These are phyloP conservation scores for Fusarium sp. DNA, from an alignment of 2,329 filamentous ascomycete species.

Conservation along the genomic window DNA sequence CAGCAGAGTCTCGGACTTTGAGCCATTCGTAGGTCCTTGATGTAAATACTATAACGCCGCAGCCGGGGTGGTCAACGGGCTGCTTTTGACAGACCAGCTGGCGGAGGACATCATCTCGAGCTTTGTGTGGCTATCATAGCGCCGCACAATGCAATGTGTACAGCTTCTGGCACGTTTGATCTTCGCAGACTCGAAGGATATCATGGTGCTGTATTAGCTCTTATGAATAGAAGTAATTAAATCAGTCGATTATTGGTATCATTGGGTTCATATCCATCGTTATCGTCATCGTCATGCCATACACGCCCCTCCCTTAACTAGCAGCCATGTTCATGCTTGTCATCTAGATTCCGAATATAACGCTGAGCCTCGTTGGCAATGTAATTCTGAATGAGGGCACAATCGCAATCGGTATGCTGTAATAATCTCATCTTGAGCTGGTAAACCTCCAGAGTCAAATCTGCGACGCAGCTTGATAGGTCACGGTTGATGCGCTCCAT, in stretches of 20 bases:
- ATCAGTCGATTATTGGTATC: not conserved
- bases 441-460: conserved; percentile 31
- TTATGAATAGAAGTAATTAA: not conserved
- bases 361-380: conserved; percentile 30
- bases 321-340: not conserved
- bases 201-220: not conserved
- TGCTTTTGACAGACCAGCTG: not conserved
- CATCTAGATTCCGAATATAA: conserved; percentile 15
- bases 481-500: conserved; percentile 29
- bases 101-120: not conserved
- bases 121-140: not conserved
- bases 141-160: no score
- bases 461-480: conserved; percentile 14
- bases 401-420: conserved; percentile 38
- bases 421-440: conserved; percentile 38
- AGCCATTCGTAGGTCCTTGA: not conserved
- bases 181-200: not conserved
- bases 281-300: not conserved
- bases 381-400: conserved; percentile 36
- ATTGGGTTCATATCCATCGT: not conserved
- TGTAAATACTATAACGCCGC: not conserved
- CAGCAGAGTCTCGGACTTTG: not conserved
- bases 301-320: no score
- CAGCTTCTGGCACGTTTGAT: not conserved
- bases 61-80: not conserved